These are phyloP conservation scores for Scedosporium boydii DNA, from an alignment of 2,329 filamentous ascomycete genomes.

Conservation along the genomic window DNA sequence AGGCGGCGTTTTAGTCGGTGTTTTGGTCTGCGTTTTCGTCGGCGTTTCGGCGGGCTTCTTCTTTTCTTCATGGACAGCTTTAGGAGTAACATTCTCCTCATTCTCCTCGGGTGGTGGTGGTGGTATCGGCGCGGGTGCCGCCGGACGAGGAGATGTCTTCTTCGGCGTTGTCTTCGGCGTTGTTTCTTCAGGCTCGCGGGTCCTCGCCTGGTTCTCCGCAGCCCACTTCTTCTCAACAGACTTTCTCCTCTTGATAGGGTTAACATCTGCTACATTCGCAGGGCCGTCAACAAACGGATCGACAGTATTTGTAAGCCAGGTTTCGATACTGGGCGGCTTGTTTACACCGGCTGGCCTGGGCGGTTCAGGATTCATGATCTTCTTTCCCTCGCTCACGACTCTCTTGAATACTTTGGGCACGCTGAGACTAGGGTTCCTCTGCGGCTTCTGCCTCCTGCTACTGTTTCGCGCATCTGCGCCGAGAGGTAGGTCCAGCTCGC, in stretches of 20 bases:
- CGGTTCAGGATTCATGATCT: constrained; percentile 53
- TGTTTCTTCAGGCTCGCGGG: not conserved
- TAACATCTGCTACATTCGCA: not conserved
- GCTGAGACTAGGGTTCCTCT: constrained; percentile 46
- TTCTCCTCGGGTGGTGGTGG: not conserved
- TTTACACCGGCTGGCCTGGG: constrained; percentile 36
- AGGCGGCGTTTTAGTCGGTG: constrained; percentile 21
- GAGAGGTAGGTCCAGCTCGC: constrained; percentile 48
- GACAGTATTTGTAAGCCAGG: constrained; percentile 53
- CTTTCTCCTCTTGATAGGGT: constrained; percentile 18
- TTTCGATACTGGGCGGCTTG: constrained; percentile 55
- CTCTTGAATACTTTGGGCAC: constrained; percentile 56
- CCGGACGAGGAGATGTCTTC: not conserved
- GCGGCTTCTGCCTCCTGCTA: constrained; percentile 33
- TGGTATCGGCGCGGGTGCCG: not conserved
- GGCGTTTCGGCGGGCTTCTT: constrained; percentile 4
- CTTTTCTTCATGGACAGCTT: constrained; percentile 14
- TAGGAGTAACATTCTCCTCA: constrained; percentile 3
- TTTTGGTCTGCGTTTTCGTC: constrained; percentile 15
- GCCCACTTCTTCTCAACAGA: constrained; percentile 23
- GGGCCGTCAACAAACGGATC: constrained; percentile 48
- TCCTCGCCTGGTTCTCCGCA: constrained; percentile 9
- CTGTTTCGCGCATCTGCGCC: constrained; percentile 34
- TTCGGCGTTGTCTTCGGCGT: not conserved
- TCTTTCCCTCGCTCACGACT: constrained; percentile 54